Base-by-base conservation (phyloP, 345 rosid genomes). In the Salix exigua region DNA sequence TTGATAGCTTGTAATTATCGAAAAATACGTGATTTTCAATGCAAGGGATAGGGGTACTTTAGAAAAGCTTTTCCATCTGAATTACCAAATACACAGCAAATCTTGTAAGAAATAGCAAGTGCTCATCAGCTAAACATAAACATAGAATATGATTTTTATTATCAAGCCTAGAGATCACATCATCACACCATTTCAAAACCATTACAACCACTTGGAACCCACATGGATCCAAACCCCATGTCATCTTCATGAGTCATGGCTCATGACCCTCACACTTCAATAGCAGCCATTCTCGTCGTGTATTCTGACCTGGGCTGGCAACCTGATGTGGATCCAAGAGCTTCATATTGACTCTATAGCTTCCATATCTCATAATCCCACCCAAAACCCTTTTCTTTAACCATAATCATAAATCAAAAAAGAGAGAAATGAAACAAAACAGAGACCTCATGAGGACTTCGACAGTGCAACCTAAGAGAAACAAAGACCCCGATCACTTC, bases 121-220 rank as follows among this genome's bases (percentile, higher is more conserved):
- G 62, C 62, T 58, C 28, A 23, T n/a, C 12, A 3, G 4, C 62
- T 1, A 23, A 58, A 58, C 62, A 58, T 58, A 58, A 23, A 58
- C 1, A 53, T 53, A 53, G 10, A 53, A 53, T 58, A 58, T 58
- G 23, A 58, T n/a, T 58, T 58, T 58, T 58, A 58, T 58, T 58
- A 58, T 58, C 62, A 58, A 58, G 62, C 62, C 62, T n/a, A 58
- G 62, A 58, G 62, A 10, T 58, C 62, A 55, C 21, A 50, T 55
- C 62, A 55, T n/a, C 62, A 58, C 62, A 58, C 62, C 62, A 58
- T 58, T 58, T 58, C 62, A 58, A n/a, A 58, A n/a, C 28, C 62
- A 58, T 9, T n/a, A 58, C 14, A n/a, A n/a, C 26, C 12, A n/a
- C 10, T 55, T 11, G 62, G 23, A 21, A n/a, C 62, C 62, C 62